A percentile compares a stretch with the other conserved stretches of the same genome.
These are phyloP conservation scores for Dothistroma pini DNA, from an alignment of 2,329 filamentous ascomycete genomes.

Conservation along the genomic window DNA sequence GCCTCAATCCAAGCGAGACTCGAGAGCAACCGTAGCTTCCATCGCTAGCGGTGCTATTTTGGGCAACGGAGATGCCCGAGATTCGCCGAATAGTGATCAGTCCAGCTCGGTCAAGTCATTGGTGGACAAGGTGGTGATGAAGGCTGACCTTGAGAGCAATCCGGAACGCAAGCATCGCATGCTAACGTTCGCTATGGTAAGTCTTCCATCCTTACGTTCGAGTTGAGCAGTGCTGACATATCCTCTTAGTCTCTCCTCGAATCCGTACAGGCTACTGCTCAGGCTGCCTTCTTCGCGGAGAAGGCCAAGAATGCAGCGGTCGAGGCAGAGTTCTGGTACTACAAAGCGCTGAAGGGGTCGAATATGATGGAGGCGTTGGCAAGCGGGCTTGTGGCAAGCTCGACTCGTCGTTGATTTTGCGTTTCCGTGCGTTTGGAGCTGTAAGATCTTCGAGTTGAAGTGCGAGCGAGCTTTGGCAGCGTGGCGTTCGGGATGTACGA, in stretches of 20 bases:
- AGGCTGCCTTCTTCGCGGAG: constrained; percentile 4
- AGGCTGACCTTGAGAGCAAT: constrained; percentile 13
- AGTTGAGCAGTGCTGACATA: neutral
- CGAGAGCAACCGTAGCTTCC: neutral
- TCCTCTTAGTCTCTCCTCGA: neutral
- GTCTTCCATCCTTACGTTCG: neutral
- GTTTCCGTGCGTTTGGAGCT: neutral
- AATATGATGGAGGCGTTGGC: constrained; percentile 4
- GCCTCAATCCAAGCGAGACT: neutral
- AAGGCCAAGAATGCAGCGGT: constrained; percentile 1
- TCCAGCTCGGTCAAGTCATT: neutral
- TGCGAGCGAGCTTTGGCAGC: neutral
- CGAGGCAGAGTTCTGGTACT: neutral
- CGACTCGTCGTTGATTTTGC: neutral
- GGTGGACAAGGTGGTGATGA: neutral
- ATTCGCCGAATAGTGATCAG: neutral
- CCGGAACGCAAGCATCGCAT: constrained; percentile 21
- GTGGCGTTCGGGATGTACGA: neutral
- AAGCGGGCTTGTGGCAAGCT: neutral
- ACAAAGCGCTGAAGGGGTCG: neutral
- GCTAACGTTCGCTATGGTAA: constrained; percentile 27
- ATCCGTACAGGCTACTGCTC: neutral
- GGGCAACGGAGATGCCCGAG: neutral
- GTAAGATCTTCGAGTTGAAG: neutral
- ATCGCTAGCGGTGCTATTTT: neutral